Conservation (phyloP, 192 early-diverging fungal genomes). For the Coemansia reversa region DNA sequence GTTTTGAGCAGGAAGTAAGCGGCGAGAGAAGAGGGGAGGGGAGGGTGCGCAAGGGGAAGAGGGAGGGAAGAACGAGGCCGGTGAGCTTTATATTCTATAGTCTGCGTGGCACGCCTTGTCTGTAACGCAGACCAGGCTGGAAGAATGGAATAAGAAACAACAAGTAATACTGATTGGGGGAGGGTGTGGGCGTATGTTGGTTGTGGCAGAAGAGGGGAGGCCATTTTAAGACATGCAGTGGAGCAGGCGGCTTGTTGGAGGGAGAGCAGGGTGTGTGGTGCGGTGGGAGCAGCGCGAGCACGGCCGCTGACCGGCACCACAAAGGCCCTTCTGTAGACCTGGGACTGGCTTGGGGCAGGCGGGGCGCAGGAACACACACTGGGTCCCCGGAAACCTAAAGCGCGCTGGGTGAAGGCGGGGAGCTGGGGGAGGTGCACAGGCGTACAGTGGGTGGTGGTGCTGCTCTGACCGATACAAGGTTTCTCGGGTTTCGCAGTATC, state of each 20-base stretch:
- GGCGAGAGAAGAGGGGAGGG: conserved; percentile 15
- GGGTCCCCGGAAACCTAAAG: background rate
- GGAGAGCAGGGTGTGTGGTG: conserved; percentile 2
- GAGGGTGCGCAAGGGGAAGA: conserved; percentile 20
- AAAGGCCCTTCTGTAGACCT: background rate
- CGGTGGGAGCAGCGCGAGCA: background rate
- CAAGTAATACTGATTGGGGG: conserved; percentile 39
- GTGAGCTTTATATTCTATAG: conserved; percentile 28
- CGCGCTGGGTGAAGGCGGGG: background rate
- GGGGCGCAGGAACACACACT: background rate
- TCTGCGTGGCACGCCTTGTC: conserved; percentile 14
- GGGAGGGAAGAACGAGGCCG: conserved; percentile 15
- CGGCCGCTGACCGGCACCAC: no score
- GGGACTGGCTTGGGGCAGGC: background rate
- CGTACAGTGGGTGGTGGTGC: background rate
- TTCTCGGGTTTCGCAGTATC: conserved; percentile 19
- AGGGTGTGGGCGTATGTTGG: conserved; percentile 15
- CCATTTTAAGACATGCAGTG: conserved; percentile 20
- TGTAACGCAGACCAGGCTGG: conserved; percentile 8
- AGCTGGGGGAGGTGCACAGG: background rate
- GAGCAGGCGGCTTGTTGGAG: conserved; percentile 11
- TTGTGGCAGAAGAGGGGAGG: conserved; percentile 19
- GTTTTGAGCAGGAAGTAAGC: conserved; percentile 1
- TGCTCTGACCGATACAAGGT: conserved; percentile 14
- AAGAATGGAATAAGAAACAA: conserved; percentile 45